Evolutionary conservation across 495 filamentous ascomycete species (phyloP).

Genomic region (Neurospora sp.): DNA sequence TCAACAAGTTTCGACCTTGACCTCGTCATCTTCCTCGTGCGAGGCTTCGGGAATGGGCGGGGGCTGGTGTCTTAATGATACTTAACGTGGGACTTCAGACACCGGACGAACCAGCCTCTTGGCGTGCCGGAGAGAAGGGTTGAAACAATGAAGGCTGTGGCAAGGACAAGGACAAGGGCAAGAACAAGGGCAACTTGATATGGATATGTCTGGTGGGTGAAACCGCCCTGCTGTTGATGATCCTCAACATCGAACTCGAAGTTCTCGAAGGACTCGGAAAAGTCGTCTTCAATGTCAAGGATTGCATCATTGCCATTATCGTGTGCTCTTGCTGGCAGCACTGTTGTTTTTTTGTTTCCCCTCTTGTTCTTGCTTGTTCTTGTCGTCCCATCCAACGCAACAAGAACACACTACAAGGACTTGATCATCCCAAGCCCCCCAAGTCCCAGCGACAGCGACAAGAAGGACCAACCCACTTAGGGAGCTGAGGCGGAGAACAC

Average conservation of each 20-base stretch:
- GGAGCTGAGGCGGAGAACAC: not conserved
- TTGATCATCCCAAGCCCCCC: not conserved
- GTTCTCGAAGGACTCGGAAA: not conserved
- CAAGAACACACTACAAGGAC: not conserved
- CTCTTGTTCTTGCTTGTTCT: not conserved
- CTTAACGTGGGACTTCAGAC: not conserved
- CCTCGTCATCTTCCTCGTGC: not conserved
- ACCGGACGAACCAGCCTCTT: not conserved
- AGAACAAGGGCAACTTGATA: not conserved
- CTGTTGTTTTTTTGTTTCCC: not conserved
- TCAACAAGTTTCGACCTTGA: not conserved
- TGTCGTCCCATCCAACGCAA: not conserved
- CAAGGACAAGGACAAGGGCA: not conserved
- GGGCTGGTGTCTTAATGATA: not conserved
- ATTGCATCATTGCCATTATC: not conserved
- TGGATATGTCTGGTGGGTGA: not conserved
- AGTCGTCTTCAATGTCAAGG: not conserved
- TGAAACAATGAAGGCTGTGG: not conserved
- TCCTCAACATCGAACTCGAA: not conserved
- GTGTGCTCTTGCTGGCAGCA: not conserved
- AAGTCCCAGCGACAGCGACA: not conserved
- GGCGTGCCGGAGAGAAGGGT: not conserved
- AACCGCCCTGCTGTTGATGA: not conserved
- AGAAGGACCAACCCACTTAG: not conserved
- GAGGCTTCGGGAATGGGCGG: not conserved